Base-by-base conservation (phyloP, 768 basidiomycete genomes). In the Lyophyllum decastes region DNA sequence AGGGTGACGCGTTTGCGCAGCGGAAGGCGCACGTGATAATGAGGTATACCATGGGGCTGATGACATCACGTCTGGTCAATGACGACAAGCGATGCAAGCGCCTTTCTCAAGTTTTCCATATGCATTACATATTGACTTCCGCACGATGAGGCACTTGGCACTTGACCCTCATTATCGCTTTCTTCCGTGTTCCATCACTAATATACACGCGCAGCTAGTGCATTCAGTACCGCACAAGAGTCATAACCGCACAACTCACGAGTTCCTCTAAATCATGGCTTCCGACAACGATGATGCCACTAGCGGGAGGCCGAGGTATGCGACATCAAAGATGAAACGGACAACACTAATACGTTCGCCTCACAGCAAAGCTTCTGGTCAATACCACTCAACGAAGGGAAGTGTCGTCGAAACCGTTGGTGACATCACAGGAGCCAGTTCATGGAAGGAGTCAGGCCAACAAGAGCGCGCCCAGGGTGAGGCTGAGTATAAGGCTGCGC, bases 381-480 rank as follows among this genome's bases (percentile, higher is more conserved):
- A 78, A 68, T 70, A 64, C 63, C 78, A 80, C 64, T 78, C 77
- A 1, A 50, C 65, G n/a, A 80, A 80, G 66, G 81, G 80, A 22
- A 73, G 58, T 30, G 58, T 69, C 21, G 74, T 76, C 4, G 62
- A 63, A 24, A 40, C 50, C 1, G 69, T 65, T 57, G 83, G 83
- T 19, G 80, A 81, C 61, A 16, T 75, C 5, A 82, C 82, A 8
- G 82, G 82, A 11, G 67, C 76, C 7, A 63, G 63, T 2, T 69
- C 77, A 2, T 82, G 79, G 82, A 66, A 75, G 51, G 61, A 73
- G n/a, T 76, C 76, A 6, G 84, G 84, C 21, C 75, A 78, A 64
- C 59, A 80, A 58, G 82, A 84, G 66, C 84, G 84, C 60, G 77
- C 75, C 1, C 64, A 73, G 34, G 83, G 83, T 44, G 81, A 84